phyloP scores from a whole-genome alignment of 2,329 filamentous ascomycete species.

The Metarhizium album region DNA sequence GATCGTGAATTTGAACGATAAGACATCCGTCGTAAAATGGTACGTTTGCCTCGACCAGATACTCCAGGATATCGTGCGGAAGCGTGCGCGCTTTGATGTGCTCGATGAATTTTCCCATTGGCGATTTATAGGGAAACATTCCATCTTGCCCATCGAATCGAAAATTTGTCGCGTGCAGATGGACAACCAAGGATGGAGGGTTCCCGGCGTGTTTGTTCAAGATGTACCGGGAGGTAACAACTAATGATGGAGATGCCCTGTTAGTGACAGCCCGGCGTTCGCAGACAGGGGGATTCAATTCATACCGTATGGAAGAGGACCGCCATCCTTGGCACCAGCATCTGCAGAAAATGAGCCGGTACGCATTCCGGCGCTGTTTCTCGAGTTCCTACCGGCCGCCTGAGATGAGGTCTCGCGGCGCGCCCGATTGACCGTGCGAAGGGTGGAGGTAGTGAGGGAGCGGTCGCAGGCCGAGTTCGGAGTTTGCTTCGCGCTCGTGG shows the following conservation, averaged over 20 bases:
- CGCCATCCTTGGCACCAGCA: constrained; percentile 23
- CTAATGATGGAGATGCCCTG: constrained; percentile 27
- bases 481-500: constrained; percentile 30
- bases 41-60: constrained; percentile 61
- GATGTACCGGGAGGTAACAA: constrained; percentile 65
- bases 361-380: constrained; percentile 38
- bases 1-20: constrained; percentile 89
- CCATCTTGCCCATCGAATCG: constrained; percentile 90
- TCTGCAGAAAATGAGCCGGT: constrained; percentile 39
- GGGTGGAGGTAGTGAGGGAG: constrained; percentile 27
- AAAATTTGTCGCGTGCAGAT: constrained; percentile 78
- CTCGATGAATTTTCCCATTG: constrained; percentile 73
- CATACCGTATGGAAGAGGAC: constrained; percentile 43
- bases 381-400: constrained; percentile 34
- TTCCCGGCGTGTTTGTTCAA: constrained; percentile 68
- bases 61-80: constrained; percentile 78
- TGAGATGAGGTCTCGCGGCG: constrained; percentile 45
- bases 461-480: constrained; percentile 25
- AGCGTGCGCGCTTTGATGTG: constrained; percentile 68
- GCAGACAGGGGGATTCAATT: neutral
- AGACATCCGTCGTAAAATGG: constrained; percentile 89
- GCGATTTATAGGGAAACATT: constrained; percentile 83
- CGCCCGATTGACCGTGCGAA: constrained; percentile 44
- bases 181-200: constrained; percentile 74
- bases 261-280: neutral